Evolutionary conservation across 257 asterid species (phyloP), one percentile per base, ranked within the genome.

Genomic region (Nicotiana tabacum): DNA sequence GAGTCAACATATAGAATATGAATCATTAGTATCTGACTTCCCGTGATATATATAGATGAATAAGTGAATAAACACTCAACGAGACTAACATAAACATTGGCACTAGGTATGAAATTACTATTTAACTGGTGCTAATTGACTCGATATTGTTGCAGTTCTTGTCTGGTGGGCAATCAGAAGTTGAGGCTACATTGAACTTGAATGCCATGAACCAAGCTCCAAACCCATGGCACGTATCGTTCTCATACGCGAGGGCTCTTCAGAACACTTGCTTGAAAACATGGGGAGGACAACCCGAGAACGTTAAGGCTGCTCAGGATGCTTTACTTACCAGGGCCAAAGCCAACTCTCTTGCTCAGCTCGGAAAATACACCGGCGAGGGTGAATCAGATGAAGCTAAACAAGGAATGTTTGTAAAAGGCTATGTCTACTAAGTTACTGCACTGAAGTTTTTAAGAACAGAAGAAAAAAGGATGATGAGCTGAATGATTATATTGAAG

Each of bases 111-210:
- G 67, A 21, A 61, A 76, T 30, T 15, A 27, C 80, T 27, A 27
- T 43, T 27, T 27, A 29, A 15, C 16, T 76, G 51, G 17, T 29
- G 43, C 64, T 86, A 9, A 83, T 43, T 35, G 58, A 61, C 18
- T 64, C 9, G 15, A 58, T 66, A 12, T 66, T 58, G 46, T 48
- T 61, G 68, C 91, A 92, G 97, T 91, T 92, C 83, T 91, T 92
- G 90, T 92, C 97, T 15, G 97, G 97, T 55, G 97, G 97, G 48
- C 97, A 92, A 84, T 92, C 97, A 3, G 97, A 92, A 88, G 97
- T 92, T 53, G 97, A 92, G 86, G 97, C 95, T 1, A 92, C 97
- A 51, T 83, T 91, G 81, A 92, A 92, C 91, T 84, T 92, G 92
- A 92, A 92, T 17, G 97, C 97, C 10, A 92, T 92, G 97, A 92